These are phyloP conservation scores for Solanum bulbocastanum DNA, from an alignment of 257 asterid genomes.

Conservation along the genomic window DNA sequence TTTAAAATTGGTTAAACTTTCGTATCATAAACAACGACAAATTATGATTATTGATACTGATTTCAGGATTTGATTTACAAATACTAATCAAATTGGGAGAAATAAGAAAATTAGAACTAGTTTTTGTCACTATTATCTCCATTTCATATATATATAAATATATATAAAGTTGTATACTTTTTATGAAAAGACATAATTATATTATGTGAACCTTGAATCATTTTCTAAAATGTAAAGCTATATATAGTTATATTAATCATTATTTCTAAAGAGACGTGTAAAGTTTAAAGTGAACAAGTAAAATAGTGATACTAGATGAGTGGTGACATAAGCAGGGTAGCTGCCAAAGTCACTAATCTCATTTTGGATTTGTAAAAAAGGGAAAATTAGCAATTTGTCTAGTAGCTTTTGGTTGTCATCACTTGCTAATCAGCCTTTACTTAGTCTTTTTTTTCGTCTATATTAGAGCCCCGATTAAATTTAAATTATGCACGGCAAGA, in stretches of 20 bases:
- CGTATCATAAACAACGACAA: background rate
- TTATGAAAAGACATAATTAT: background rate
- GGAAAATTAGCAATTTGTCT: background rate
- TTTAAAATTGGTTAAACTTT: too few species aligned
- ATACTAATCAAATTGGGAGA: background rate
- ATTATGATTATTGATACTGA: background rate
- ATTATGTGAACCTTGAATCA: background rate
- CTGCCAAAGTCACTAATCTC: background rate
- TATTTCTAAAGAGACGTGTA: background rate
- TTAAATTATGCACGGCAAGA: rapidly evolving
- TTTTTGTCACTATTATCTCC: background rate
- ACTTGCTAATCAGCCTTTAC: background rate
- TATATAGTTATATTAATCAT: background rate
- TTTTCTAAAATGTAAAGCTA: too few species aligned
- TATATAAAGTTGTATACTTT: background rate
- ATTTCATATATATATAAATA: background rate
- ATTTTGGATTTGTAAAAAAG: background rate
- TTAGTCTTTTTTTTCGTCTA: too few species aligned
- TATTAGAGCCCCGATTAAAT: too few species aligned
- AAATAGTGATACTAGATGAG: background rate
- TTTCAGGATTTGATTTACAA: background rate
- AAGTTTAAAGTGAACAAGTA: background rate
- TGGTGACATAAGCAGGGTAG: background rate
- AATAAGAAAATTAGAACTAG: background rate
- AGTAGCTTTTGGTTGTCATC: background rate